phyloP scores from a whole-genome alignment of 2,329 filamentous ascomycete species.

The Bipolaris bicolor region DNA sequence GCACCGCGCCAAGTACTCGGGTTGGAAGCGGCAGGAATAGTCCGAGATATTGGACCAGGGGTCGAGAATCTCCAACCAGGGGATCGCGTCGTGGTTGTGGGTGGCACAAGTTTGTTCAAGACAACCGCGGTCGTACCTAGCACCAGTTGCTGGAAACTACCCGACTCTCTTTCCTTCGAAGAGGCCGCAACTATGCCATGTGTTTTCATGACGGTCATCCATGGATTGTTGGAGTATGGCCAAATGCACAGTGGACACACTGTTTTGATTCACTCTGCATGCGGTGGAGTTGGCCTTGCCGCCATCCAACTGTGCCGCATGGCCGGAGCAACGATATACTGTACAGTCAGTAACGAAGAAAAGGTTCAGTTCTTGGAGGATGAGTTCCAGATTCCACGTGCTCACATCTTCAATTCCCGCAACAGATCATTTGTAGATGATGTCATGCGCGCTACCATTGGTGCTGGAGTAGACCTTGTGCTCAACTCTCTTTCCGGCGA shows the following conservation, averaged over 20 bases:
- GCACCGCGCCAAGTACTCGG: background rate
- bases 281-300: slow-evolving; percentile 29
- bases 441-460: slow-evolving; percentile 9
- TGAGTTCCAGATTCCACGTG: slow-evolving; percentile 24
- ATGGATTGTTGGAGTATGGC: too few species aligned
- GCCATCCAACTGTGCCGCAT: slow-evolving; percentile 22
- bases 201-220: too few species aligned
- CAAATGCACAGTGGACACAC: background rate
- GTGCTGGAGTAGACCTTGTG: slow-evolving; percentile 44
- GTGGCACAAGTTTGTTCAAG: background rate
- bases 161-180: too few species aligned
- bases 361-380: slow-evolving; percentile 27
- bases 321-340: slow-evolving; percentile 25
- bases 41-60: background rate
- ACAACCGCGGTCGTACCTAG: background rate
- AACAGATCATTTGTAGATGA: slow-evolving; percentile 6
- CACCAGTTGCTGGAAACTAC: background rate
- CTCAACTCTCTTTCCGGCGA: slow-evolving; percentile 40
- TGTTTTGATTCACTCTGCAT: slow-evolving; percentile 29
- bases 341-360: slow-evolving; percentile 25
- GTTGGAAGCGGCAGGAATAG: background rate
- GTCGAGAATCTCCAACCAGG: background rate
- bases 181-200: too few species aligned
- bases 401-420: slow-evolving; percentile 44
- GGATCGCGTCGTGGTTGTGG: background rate